Evolutionary conservation across 1,284 basidiomycete species (phyloP).

Genomic region (Puccinia polysora): DNA sequence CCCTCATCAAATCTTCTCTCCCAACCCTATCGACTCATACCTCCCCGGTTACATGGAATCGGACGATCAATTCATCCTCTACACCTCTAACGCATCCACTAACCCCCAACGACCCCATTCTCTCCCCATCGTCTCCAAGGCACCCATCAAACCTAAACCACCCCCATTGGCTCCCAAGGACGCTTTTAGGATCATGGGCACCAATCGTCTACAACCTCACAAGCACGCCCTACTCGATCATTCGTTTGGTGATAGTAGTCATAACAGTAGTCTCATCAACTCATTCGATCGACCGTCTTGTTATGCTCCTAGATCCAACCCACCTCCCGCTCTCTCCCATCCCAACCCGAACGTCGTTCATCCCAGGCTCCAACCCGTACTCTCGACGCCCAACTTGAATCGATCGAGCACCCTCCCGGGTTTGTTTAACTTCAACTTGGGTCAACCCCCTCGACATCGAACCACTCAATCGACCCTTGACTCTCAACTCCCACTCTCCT

Average conservation of each 20-base stretch:
- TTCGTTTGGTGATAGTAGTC: slow-evolving; percentile 41
- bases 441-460: neutral
- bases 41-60: slow-evolving; percentile 35
- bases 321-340: neutral
- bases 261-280: slow-evolving; percentile 19
- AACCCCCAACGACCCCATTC: neutral
- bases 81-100: neutral
- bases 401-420: slow-evolving; percentile 6
- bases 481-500: slow-evolving; percentile 32
- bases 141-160: slow-evolving; percentile 23
- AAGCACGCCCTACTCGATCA: slow-evolving; percentile 26
- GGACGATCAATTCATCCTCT: slow-evolving; percentile 27
- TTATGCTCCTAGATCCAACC: slow-evolving; percentile 20
- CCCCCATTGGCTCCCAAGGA: slow-evolving; percentile 20
- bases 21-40: neutral
- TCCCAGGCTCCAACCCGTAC: neutral
- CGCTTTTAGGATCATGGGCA: slow-evolving; percentile 39
- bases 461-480: neutral
- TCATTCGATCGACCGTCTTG: slow-evolving; percentile 31
- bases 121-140: slow-evolving; percentile 20
- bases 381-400: slow-evolving; percentile 25
- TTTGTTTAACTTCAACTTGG: slow-evolving; percentile 8
- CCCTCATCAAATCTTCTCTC: slow-evolving; percentile 13
- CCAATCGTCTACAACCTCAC: slow-evolving; percentile 17
- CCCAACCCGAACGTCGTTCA: slow-evolving; percentile 11